phyloP scores from a whole-genome alignment of 2,329 filamentous ascomycete genomes.

The Cladophialophora bantiana region DNA sequence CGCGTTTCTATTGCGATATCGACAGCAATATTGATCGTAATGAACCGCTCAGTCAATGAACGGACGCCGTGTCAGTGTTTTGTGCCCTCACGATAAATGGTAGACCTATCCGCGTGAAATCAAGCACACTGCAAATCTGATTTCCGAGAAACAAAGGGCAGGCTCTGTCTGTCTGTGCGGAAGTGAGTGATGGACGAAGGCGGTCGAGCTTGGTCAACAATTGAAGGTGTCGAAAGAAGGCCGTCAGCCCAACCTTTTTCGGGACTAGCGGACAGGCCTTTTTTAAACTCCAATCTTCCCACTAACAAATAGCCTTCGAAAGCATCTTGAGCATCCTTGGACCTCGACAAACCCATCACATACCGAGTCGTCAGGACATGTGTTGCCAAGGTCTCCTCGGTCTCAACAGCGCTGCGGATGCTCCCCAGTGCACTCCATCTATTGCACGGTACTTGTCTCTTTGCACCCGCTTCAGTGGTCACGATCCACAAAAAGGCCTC shows the following conservation, averaged over 20 bases:
- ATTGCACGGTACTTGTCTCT: neutral
- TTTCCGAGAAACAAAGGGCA: too few species aligned
- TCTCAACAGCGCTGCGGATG: too few species aligned
- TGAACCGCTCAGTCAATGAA: too few species aligned
- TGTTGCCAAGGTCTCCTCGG: neutral
- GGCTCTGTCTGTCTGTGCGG: too few species aligned
- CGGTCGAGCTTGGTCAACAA: neutral
- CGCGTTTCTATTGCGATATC: neutral
- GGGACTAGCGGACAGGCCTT: neutral
- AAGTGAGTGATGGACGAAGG: neutral
- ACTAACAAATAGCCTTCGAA: neutral
- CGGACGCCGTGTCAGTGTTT: too few species aligned
- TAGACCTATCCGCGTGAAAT: too few species aligned
- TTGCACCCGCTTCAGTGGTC: neutral
- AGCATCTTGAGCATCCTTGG: constrained; percentile 1
- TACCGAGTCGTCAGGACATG: neutral
- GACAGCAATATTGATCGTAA: neutral
- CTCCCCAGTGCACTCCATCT: neutral
- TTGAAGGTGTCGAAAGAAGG: neutral
- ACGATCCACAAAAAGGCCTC: neutral
- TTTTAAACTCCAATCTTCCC: neutral
- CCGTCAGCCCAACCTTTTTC: neutral
- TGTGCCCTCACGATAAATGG: too few species aligned
- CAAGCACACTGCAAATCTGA: too few species aligned
- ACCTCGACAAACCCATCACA: neutral